Evolutionary conservation across 1,139 yeast genomes (phyloP), one percentile per base, ranked within the genome.

Genomic region (Komagataea norvegica): DNA sequence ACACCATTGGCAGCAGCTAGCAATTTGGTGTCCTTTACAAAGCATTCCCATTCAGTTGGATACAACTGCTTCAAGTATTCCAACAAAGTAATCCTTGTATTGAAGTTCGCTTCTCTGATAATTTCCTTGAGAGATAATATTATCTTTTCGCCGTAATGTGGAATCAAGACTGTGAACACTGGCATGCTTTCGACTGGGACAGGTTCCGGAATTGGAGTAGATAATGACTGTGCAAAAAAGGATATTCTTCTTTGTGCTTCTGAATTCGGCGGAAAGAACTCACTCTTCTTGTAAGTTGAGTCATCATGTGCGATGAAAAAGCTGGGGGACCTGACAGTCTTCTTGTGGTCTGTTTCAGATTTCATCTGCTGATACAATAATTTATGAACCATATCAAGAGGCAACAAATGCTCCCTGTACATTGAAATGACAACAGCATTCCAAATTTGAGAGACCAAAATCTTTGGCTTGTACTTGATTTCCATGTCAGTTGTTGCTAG

Each of bases 161-260:
- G 95, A n/a, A 86, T 67, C 33, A 87, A 60, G 0, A 87, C 95
- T 0, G 95, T 82, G 49, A 87, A 86, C 0, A 81, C 58, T 0
- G 96, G 95, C 78, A 85, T 77, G n/a, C 82, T 68, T 38, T 77
- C 77, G 2, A 81, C 75, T 0, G 89, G 78, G 11, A 71, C 62
- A 0, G 93, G 83, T 42, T 80, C 89, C 0, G 86, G 81, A 31
- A 87, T 69, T 0, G 91, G 81, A 0, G 88, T 79, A 0, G 94
- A 76, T 33, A 87, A 59, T 0, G 95, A 84, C 54, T 86, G 95
- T 0, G 96, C 95, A 68, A 87, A 87, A 52, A 83, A 87, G 0
- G 93, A 79, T 3, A 87, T 74, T 37, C 96, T 67, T 49, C 96
- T 64, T 52, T 83, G 82, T 0, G 94, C 93, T 54, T 85, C 95